Evolutionary conservation across 2,329 filamentous ascomycete species (phyloP), one percentile per base, ranked within the genome.

Genomic region (Ceratocystiopsis sp.): DNA sequence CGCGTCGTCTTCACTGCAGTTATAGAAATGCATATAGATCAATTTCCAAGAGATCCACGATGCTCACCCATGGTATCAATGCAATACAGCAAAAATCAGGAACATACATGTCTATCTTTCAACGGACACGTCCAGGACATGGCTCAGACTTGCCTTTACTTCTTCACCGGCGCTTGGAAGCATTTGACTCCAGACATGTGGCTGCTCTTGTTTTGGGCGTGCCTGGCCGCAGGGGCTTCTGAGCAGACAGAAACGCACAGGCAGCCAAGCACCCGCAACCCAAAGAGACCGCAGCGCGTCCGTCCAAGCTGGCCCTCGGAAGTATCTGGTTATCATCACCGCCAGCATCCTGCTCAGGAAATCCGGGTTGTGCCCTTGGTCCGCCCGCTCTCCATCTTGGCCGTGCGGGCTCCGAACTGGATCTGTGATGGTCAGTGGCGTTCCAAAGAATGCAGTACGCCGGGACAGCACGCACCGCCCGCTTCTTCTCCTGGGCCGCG

Each of bases 401-500:
- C 84, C 4, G 83, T 87, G 51, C 82, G 68, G 3, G 84, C 76
- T 14, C 84, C 84, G 54, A 91, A 91, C 59, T 91, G 84, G 45
- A 87, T 86, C 76, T 80, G 49, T 44, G 6, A 35, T 38, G n/a
- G 16, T 32, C 38, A 39, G 40, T 37, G 4, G 25, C 10, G 25
- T 29, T 21, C 21, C 21, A 21, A 21, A 37, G 1, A 34, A 13
- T 38, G 15, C 40, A 21, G 34, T 25, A 32, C 19, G 16, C 11
- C n/a, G n/a, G n/a, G 65, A 2, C 6, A 38, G 11, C 12, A 51
- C 78, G 57, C 63, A 86, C 82, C 16, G 89, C 89, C 55, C 87
- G 71, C 62, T 98, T 98, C 69, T 91, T 94, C 61, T 96, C 87
- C n/a, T 64, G 63, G 5, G 89, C 79, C 2, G 86, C 83, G 7